Conservation (phyloP, 169 alveolate species). For the Eimeria brunetti region DNA sequence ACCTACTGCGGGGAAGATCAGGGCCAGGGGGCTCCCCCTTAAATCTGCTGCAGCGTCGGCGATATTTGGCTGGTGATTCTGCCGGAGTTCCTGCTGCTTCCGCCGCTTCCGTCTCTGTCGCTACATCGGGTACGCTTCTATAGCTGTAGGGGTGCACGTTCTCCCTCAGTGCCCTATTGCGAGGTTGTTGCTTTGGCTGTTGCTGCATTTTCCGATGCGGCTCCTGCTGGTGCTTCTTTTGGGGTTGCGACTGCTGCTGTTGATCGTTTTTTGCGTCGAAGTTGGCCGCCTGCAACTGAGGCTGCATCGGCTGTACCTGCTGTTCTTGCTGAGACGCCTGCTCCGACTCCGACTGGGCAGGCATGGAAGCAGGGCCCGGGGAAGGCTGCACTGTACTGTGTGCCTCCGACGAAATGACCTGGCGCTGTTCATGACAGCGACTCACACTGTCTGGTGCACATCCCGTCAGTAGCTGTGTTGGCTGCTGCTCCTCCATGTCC, state of each 20-base stretch:
- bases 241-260: background rate
- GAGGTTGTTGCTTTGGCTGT: background rate
- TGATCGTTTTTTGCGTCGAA: background rate
- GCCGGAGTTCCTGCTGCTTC: background rate
- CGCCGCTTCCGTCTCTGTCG: background rate
- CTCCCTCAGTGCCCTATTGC: conserved; percentile 10
- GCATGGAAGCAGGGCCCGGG: background rate
- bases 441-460: conserved; percentile 25
- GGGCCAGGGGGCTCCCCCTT: conserved; percentile 31
- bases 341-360: conserved; percentile 24
- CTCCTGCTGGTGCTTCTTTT: background rate
- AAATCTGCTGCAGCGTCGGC: conserved; percentile 43
- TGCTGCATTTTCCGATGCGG: conserved; percentile 29
- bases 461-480: conserved; percentile 28
- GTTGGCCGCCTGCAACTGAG: background rate
- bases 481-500: conserved; percentile 11
- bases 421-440: conserved; percentile 27
- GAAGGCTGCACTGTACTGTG: conserved; percentile 60
- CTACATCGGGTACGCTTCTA: conserved; percentile 40
- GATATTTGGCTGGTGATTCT: background rate
- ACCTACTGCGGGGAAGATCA: background rate
- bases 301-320: background rate
- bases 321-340: conserved; percentile 31
- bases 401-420: background rate
- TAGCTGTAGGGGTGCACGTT: background rate